Evolutionary conservation across 148 eudicot species (phyloP).

Genomic region (Arbutus unedo): DNA sequence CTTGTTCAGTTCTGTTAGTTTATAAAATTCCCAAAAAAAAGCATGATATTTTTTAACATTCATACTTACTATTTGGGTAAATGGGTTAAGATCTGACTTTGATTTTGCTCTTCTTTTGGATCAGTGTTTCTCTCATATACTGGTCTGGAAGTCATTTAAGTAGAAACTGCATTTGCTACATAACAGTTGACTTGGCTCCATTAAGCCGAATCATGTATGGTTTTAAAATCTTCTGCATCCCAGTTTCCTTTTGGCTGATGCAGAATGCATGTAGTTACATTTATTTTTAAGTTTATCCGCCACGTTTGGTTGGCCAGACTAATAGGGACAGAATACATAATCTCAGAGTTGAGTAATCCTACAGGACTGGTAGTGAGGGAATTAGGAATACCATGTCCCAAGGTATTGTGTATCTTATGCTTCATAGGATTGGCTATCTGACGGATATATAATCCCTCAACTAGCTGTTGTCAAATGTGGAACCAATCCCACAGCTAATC

Average conservation of each 20-base stretch:
- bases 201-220: conserved; percentile 4
- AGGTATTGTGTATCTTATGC: no score
- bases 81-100: conserved; percentile 11
- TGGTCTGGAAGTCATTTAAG: conserved; percentile 10
- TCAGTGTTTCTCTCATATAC: conserved; percentile 12
- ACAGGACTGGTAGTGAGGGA: no score
- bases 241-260: conserved; percentile 11
- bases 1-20: neutral
- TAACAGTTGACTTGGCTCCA: conserved; percentile 4
- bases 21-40: neutral
- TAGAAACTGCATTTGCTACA: conserved; percentile 14
- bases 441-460: neutral
- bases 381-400: no score
- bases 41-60: neutral
- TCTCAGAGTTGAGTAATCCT: no score
- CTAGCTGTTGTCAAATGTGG: neutral
- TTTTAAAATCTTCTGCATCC: neutral
- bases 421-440: no score
- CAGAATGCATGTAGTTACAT: neutral
- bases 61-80: neutral
- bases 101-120: neutral
- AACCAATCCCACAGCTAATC: neutral
- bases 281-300: neutral
- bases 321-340: neutral
- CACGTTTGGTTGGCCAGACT: neutral